A percentile compares a stretch with the other conserved stretches of the same genome.
Evolutionary conservation across 2,329 filamentous ascomycete species (phyloP).

Genomic region (Cercospora zeina): DNA sequence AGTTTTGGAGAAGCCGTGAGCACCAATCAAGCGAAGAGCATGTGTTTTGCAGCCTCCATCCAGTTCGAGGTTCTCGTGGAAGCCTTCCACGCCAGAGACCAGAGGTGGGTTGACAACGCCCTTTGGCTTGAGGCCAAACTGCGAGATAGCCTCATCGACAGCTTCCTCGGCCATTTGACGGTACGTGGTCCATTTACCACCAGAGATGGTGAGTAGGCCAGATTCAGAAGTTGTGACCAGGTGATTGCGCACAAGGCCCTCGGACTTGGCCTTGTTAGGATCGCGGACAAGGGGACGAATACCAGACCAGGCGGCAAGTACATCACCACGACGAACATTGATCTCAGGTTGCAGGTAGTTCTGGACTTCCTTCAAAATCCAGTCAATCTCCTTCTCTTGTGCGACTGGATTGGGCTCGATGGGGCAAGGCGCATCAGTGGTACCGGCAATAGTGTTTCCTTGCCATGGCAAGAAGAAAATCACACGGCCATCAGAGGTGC

Average conservation of each 20-base stretch:
- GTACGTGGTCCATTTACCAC: constrained; percentile 92
- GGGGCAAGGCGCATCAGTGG: constrained; percentile 74
- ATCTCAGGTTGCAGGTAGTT: constrained; percentile 82
- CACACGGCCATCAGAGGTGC: constrained; percentile 82
- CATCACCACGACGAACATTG: constrained; percentile 78
- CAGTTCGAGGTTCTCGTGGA: constrained; percentile 69
- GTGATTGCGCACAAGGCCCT: constrained; percentile 85
- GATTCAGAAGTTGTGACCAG: constrained; percentile 76
- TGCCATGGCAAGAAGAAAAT: constrained; percentile 95
- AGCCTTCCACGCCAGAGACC: constrained; percentile 67
- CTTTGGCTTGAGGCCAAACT: constrained; percentile 63
- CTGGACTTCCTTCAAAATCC: constrained; percentile 81
- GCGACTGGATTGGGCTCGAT: constrained; percentile 74
- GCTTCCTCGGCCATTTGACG: constrained; percentile 90
- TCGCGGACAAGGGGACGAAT: constrained; percentile 85
- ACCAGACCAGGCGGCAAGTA: constrained; percentile 87
- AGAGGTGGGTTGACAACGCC: constrained; percentile 59
- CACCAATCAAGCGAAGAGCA: constrained; percentile 75
- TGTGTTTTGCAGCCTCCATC: constrained; percentile 81
- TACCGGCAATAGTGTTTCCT: constrained; percentile 87
- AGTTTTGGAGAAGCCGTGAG: constrained; percentile 84
- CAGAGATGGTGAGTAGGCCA: constrained; percentile 79
- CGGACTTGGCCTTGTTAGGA: constrained; percentile 79
- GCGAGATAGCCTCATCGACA: constrained; percentile 73
- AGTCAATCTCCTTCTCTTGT: constrained; percentile 80